Percentiles rank a stretch among this genome's conserved stretches.
These are phyloP conservation scores for Colletotrichum phormii DNA, from an alignment of 2,329 filamentous ascomycete species.

Conservation along the genomic window DNA sequence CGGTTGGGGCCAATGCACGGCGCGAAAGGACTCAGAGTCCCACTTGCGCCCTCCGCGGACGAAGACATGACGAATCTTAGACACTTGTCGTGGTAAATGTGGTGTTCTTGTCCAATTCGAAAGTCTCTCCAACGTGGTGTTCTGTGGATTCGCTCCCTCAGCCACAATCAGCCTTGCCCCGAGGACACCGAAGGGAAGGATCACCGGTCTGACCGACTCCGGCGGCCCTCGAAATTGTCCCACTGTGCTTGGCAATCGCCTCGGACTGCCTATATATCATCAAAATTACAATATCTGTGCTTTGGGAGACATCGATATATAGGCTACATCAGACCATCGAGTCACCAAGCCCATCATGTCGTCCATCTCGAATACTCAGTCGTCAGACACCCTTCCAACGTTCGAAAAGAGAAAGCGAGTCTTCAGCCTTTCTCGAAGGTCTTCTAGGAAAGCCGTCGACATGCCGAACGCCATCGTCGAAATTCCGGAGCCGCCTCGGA, in stretches of 20 bases:
- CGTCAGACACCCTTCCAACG: background rate
- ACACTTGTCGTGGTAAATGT: background rate
- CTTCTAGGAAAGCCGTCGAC: slow-evolving; percentile 15
- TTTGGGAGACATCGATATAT: background rate
- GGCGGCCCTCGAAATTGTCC: background rate
- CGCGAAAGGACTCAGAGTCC: background rate
- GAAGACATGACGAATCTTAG: background rate
- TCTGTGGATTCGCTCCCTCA: background rate
- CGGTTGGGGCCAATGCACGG: background rate
- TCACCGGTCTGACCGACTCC: background rate
- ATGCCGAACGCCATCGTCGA: slow-evolving; percentile 42
- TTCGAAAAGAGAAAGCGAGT: slow-evolving; percentile 15
- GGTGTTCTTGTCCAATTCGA: background rate
- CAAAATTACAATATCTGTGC: background rate
- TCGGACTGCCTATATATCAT: background rate
- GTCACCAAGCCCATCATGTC: background rate
- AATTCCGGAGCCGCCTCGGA: slow-evolving; percentile 62
- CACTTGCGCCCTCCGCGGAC: background rate
- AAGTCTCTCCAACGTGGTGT: background rate
- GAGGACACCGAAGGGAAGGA: background rate
- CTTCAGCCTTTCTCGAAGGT: slow-evolving; percentile 15
- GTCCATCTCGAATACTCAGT: background rate
- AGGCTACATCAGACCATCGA: background rate
- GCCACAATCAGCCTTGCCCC: background rate
- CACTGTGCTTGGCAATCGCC: background rate